These are phyloP conservation scores for Apophysomyces ossiformis DNA, from an alignment of 371 early-diverging fungal species.

Conservation along the genomic window DNA sequence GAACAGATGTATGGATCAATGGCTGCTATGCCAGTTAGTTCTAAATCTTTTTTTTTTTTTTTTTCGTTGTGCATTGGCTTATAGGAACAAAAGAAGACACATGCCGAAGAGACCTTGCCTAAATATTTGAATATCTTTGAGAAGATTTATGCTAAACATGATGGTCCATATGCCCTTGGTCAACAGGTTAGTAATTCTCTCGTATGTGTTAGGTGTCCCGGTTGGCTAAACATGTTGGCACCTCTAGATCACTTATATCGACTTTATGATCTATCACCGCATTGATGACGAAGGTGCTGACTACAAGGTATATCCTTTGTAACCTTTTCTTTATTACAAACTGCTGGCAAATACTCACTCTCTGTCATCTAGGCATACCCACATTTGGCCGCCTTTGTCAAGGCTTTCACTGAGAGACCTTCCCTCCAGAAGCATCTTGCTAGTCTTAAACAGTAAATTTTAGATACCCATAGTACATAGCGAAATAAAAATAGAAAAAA, in stretches of 20 bases:
- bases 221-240: background rate
- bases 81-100: constrained; percentile 14
- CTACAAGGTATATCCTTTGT: background rate
- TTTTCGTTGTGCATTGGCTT: background rate
- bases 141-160: constrained; percentile 3
- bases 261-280: constrained; percentile 29
- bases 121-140: constrained; percentile 13
- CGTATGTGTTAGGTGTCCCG: too few relatives aligned
- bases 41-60: background rate
- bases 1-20: constrained; percentile 14
- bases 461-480: too few relatives aligned
- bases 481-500: too few relatives aligned
- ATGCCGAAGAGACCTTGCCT: background rate
- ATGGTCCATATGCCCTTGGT: constrained; percentile 34
- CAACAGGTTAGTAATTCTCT: constrained; percentile 15
- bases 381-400: constrained; percentile 24
- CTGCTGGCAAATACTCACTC: background rate
- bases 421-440: constrained; percentile 24
- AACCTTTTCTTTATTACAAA: background rate
- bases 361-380: constrained; percentile 18
- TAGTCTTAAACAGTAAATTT: background rate
- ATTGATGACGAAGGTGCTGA: constrained; percentile 20
- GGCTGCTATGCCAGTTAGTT: background rate
- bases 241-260: constrained; percentile 28
- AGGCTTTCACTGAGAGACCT: constrained; percentile 29